Conservation (phyloP, 2,329 filamentous ascomycete genomes). For the Neoscytalidium dimidiatum region DNA sequence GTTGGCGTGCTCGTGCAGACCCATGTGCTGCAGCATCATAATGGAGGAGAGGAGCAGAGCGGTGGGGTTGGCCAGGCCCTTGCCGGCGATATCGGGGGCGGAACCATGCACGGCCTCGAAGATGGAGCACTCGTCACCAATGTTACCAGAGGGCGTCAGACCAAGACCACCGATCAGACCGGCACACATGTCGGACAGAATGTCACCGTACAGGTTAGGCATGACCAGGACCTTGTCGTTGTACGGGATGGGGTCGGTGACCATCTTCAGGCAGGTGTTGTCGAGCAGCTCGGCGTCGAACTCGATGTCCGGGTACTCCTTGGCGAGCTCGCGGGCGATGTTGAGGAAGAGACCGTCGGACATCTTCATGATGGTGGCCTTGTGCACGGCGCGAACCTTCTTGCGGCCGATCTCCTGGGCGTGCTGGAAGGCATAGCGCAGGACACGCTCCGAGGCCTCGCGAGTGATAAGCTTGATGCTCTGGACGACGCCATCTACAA, state of each 20-base stretch:
- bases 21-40: constrained; percentile 99
- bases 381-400: constrained; percentile 98
- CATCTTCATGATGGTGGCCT: constrained; percentile 99
- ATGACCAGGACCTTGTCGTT: constrained; percentile 98
- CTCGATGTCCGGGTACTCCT: constrained; percentile 94
- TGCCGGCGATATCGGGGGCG: constrained; percentile 93
- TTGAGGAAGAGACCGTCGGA: constrained; percentile 96
- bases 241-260: constrained; percentile 93
- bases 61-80: constrained; percentile 95
- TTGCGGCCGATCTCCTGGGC: constrained; percentile 89
- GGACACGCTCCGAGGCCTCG: constrained; percentile 90
- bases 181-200: constrained; percentile 99
- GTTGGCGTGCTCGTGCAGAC: constrained; percentile 77
- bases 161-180: constrained; percentile 97
- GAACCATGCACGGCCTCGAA: constrained; percentile 99
- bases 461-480: constrained; percentile 99
- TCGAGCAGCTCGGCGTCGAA: constrained; percentile 98
- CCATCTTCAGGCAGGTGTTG: constrained; percentile 99
- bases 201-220: constrained; percentile 99
- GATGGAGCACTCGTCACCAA: constrained; percentile 98
- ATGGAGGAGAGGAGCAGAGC: constrained; percentile 92
- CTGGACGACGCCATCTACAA: constrained; percentile 97
- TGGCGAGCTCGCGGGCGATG: constrained; percentile 80
- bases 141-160: constrained; percentile 96
- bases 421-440: constrained; percentile 98